phyloP scores from a whole-genome alignment of 495 filamentous ascomycete genomes.

The Neurospora sp. region DNA sequence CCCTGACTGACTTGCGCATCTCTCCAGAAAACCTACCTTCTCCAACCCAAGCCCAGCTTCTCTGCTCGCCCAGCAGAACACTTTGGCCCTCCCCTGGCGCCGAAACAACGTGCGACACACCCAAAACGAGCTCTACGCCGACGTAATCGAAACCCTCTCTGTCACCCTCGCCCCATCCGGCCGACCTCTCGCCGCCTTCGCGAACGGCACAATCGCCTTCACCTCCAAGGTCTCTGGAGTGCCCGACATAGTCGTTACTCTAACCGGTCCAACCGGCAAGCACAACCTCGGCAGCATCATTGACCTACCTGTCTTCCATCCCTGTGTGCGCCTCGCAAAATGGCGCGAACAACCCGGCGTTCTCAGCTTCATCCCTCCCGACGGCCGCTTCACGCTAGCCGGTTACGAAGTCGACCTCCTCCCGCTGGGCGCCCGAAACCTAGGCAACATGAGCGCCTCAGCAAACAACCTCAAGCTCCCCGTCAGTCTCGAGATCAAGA shows the following conservation, averaged over 20 bases:
- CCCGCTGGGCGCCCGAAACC: constrained; percentile 41
- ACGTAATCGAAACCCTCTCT: constrained; percentile 81
- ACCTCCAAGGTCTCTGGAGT: constrained; percentile 91
- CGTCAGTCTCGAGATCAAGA: constrained; percentile 70
- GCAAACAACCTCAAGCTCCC: constrained; percentile 64
- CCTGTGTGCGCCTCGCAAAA: constrained; percentile 74
- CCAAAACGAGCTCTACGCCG: constrained; percentile 94
- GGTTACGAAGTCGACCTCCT: constrained; percentile 93
- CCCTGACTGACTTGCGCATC: not conserved
- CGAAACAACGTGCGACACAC: constrained; percentile 89
- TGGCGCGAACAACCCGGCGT: constrained; percentile 87
- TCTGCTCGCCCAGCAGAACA: constrained; percentile 25
- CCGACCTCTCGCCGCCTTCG: constrained; percentile 71
- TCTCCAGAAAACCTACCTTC: constrained; percentile 9
- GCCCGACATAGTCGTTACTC: constrained; percentile 74
- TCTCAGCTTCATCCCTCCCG: constrained; percentile 88
- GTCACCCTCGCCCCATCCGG: constrained; percentile 87
- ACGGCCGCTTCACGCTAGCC: constrained; percentile 88
- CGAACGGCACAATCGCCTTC: constrained; percentile 88
- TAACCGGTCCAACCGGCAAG: constrained; percentile 66
- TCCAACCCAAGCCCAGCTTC: constrained; percentile 16
- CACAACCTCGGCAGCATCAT: constrained; percentile 64
- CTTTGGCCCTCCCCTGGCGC: constrained; percentile 64
- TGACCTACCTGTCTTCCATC: constrained; percentile 91
- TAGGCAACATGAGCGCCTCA: constrained; percentile 23